Conservation (phyloP, 345 rosid genomes). For the Euclidium syriacum region DNA sequence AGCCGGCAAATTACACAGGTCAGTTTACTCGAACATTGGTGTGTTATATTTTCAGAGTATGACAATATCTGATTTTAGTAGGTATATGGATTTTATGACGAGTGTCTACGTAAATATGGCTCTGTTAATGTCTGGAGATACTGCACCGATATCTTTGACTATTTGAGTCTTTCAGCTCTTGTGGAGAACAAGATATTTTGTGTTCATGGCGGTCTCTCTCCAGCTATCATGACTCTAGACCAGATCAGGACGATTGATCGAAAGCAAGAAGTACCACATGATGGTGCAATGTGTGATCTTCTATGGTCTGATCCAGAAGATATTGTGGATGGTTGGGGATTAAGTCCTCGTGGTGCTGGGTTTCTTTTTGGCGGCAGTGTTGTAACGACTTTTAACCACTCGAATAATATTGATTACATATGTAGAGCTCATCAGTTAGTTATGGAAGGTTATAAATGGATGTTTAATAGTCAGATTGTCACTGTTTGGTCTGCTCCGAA, state of each 20-base stretch:
- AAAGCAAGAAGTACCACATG: conserved; percentile 97
- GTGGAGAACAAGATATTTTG: conserved; percentile 85
- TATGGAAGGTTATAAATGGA: conserved; percentile 96
- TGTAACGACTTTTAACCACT: conserved; percentile 67
- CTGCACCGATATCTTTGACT: conserved; percentile 91
- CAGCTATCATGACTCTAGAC: conserved; percentile 70
- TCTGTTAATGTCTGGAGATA: conserved; percentile 96
- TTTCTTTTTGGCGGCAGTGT: conserved; percentile 83
- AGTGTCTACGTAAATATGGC: conserved; percentile 85
- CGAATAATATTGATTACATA: conserved; percentile 78
- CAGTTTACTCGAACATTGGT: background rate
- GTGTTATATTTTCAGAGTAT: conserved; percentile 5
- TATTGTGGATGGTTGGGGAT: conserved; percentile 91
- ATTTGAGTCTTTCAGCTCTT: conserved; percentile 82
- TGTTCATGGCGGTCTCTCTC: conserved; percentile 95
- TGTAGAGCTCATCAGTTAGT: conserved; percentile 95
- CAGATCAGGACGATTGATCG: conserved; percentile 90
- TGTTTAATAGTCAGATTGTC: conserved; percentile 81
- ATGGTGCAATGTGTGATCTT: conserved; percentile 98
- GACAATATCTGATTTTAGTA: conserved; percentile 23
- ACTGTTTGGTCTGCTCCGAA: conserved; percentile 99
- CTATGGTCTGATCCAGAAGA: conserved; percentile 98
- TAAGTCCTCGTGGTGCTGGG: conserved; percentile 96
- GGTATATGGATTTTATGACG: conserved; percentile 95
- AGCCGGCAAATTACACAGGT: conserved; percentile 96